These are phyloP conservation scores for Boletus mariae DNA, from an alignment of 1,284 basidiomycete genomes.

Conservation along the genomic window DNA sequence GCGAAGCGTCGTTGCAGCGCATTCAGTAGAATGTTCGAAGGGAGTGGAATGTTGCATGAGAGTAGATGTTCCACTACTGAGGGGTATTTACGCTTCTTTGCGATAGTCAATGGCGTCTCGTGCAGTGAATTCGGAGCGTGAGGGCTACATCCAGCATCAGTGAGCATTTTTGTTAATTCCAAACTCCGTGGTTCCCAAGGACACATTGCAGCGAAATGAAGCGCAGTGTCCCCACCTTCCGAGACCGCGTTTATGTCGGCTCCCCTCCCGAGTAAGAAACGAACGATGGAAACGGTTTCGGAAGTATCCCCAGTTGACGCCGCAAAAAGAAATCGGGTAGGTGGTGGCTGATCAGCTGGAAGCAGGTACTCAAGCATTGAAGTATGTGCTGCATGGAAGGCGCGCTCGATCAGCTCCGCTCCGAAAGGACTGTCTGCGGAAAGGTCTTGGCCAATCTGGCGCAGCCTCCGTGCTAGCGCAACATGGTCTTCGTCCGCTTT, in stretches of 20 bases:
- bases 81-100: neutral
- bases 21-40: neutral
- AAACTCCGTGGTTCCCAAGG: neutral
- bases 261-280: neutral
- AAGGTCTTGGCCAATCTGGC: neutral
- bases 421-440: neutral
- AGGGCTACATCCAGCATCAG: neutral
- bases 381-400: neutral
- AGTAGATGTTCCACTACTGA: neutral
- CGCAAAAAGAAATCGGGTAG: neutral
- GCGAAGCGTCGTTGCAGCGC: neutral
- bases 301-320: neutral
- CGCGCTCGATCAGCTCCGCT: neutral
- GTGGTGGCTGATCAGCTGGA: neutral
- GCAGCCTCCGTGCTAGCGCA: neutral
- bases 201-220: neutral
- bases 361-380: neutral
- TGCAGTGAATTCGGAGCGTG: neutral
- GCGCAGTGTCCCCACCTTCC: neutral
- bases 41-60: neutral
- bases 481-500: neutral
- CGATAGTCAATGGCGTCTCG: neutral
- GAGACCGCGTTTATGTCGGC: neutral
- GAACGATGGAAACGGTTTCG: neutral
- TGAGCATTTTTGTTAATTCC: neutral